Evolutionary conservation across 805 yeast genomes (phyloP), one percentile per base, ranked within the genome.

Genomic region (Tetrapisispora pingtungensis): DNA sequence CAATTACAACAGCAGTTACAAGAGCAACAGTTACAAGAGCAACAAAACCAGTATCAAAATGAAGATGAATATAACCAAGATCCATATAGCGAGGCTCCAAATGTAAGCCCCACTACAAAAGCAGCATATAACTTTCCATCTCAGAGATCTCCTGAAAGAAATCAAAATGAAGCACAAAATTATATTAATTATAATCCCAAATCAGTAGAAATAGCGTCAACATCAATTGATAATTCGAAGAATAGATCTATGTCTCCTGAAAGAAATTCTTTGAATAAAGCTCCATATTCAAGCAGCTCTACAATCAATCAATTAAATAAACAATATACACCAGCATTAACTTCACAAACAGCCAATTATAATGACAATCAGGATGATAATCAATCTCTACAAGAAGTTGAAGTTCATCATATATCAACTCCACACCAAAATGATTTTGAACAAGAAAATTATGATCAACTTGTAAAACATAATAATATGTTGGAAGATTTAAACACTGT

Each of bases 401-500:
- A 36, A 15, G 5, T 22, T 5, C 19, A 15, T 8, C 30, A 37
- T 7, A 26, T 37, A 5, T 10, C 5, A 6, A 12, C 31, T 27
- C 17, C 40, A 22, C 26, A 22, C 5, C 26, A 5, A 22, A 8
- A 6, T 6, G 26, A 22, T 22, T 1, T 13, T 7, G 15, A 10
- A 10, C 30, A 40, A 3, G 24, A 24, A 12, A 19, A 40, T 17
- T 40, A 40, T 33, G 36, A 24, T 3, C 37, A 33, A 17, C 33
- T 31, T 33, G 43, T 35, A 4, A 41, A 34, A 20, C 43, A 41
- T 27, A 52, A 50, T 17, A 45, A 54, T 24, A 42, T 56, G 33
- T 36, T 58, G 19, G 56, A 57, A 20, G 54, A 56, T 33, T 40
- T 56, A 31, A 58, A 58, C 43, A 50, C 57, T 17, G 57, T 50